phyloP scores from a whole-genome alignment of 2,329 filamentous ascomycete genomes.

The Diaporthe batatas region DNA sequence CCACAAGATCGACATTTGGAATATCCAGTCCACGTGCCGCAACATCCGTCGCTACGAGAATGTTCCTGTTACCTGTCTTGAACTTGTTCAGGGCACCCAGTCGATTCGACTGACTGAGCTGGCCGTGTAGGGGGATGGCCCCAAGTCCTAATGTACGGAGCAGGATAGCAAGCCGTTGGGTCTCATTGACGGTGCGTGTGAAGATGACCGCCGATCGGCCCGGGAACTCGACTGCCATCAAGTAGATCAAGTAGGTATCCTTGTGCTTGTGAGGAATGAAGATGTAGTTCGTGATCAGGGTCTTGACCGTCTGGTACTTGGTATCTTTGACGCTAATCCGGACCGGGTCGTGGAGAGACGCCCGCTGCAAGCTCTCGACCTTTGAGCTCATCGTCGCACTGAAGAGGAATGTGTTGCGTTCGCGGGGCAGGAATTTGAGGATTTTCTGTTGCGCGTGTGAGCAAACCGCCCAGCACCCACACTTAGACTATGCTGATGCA shows the following conservation, averaged over 20 bases:
- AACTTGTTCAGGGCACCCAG: constrained; percentile 93
- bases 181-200: constrained; percentile 91
- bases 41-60: constrained; percentile 94
- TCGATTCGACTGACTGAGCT: constrained; percentile 88
- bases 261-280: constrained; percentile 91
- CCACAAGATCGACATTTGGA: constrained; percentile 78
- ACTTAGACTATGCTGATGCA: constrained; percentile 53
- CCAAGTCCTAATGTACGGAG: constrained; percentile 87
- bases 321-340: constrained; percentile 84
- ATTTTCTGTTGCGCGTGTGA: constrained; percentile 73
- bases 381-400: constrained; percentile 95
- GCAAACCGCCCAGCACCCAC: neutral
- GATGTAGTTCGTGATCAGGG: constrained; percentile 86
- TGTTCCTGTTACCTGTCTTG: constrained; percentile 81
- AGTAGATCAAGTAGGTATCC: constrained; percentile 88
- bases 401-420: constrained; percentile 88
- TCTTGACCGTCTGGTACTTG: constrained; percentile 93
- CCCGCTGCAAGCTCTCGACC: constrained; percentile 91
- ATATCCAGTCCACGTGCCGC: constrained; percentile 94
- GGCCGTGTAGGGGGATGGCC: constrained; percentile 92
- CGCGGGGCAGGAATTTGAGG: constrained; percentile 85
- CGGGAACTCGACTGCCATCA: constrained; percentile 82
- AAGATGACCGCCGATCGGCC: constrained; percentile 94
- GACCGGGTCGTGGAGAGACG: constrained; percentile 86
- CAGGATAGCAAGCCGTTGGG: constrained; percentile 86